These are phyloP conservation scores for Nadsonia commutata DNA, from an alignment of 1,139 yeast genomes.

Conservation along the genomic window DNA sequence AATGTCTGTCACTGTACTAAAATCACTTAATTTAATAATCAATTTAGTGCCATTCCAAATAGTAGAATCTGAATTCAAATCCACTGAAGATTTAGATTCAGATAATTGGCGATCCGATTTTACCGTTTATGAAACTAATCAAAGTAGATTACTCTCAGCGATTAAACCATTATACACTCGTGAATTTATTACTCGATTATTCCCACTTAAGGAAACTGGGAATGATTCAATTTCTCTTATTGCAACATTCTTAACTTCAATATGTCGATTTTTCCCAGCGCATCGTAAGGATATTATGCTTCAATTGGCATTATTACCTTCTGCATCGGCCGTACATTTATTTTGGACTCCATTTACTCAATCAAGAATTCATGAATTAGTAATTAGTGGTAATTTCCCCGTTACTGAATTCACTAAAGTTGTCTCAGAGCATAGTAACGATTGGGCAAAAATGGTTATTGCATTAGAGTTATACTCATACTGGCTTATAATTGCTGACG, in stretches of 20 bases:
- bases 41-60: no score
- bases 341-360: constrained; percentile 14
- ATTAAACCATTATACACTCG: no score
- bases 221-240: constrained; percentile 8
- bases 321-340: constrained; percentile 13
- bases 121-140: no score
- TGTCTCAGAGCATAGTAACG: constrained; percentile 2
- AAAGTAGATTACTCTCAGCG: no score
- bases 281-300: constrained; percentile 16
- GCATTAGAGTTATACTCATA: constrained; percentile 41
- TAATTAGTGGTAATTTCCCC: constrained; percentile 4
- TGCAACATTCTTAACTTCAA: constrained; percentile 12
- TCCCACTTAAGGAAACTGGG: no score
- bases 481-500: constrained; percentile 53
- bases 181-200: no score
- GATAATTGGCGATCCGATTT: no score
- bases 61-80: no score
- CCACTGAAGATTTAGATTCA: no score
- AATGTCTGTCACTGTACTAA: no score
- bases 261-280: constrained; percentile 14
- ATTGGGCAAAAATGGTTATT: constrained; percentile 19
- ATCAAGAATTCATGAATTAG: constrained; percentile 8
- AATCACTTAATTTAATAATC: no score
- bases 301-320: constrained; percentile 15
- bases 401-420: constrained; percentile 3